phyloP scores from a whole-genome alignment of 352 stramenopile species.

The Pilasporangium apinafurcum region DNA sequence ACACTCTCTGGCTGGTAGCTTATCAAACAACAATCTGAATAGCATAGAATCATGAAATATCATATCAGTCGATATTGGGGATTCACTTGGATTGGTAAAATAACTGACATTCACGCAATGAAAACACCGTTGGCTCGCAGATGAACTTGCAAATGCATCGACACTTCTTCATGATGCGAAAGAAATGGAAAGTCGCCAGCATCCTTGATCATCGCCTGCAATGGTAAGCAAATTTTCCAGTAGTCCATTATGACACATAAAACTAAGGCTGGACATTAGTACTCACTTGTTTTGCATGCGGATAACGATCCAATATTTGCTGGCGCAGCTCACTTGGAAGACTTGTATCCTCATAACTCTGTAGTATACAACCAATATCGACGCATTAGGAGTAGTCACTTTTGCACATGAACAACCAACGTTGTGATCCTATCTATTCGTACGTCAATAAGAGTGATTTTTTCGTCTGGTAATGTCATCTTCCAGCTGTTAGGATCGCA shows the following conservation, averaged over 20 bases:
- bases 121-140: conserved; percentile 49
- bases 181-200: conserved; percentile 66
- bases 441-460: conserved; percentile 64
- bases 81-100: too few species aligned
- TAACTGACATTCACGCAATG: conserved; percentile 23
- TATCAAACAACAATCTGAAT: too few species aligned
- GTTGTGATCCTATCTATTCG: not conserved
- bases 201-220: conserved; percentile 58
- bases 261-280: not conserved
- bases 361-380: not conserved
- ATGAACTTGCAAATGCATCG: conserved; percentile 73
- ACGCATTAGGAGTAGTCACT: too few species aligned
- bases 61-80: too few species aligned
- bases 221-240: not conserved
- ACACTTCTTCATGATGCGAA: conserved; percentile 66
- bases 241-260: too few species aligned
- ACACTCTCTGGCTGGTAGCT: too few species aligned
- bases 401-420: not conserved
- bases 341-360: conserved; percentile 57
- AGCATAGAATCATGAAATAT: too few species aligned
- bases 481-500: conserved; percentile 45
- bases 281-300: conserved; percentile 41
- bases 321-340: conserved; percentile 31
- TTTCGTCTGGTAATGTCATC: conserved; percentile 32
- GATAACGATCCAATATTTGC: conserved; percentile 36